Evolutionary conservation across 106 monocot genomes (phyloP).

Genomic region (Dioscorea alata): DNA sequence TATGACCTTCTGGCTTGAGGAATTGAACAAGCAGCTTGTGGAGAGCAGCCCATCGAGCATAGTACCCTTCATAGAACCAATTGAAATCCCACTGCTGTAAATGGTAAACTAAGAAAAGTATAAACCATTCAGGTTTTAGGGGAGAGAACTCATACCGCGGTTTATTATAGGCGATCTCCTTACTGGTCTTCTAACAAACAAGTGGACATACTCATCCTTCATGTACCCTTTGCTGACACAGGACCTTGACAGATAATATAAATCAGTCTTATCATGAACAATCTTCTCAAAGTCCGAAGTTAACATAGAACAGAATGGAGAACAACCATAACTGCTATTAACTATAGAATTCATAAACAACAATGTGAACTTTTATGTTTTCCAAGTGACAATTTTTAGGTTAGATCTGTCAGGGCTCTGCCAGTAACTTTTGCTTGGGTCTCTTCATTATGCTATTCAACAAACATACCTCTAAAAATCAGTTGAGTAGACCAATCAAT

Average conservation of each 20-base stretch:
- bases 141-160: conserved; percentile 42
- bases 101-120: no score
- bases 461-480: no score
- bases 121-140: no score
- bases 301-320: background rate
- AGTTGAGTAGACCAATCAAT: no score
- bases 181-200: conserved; percentile 74
- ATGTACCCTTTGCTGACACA: conserved; percentile 96
- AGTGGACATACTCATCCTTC: conserved; percentile 84
- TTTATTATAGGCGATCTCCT: conserved; percentile 94
- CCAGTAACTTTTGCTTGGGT: no score
- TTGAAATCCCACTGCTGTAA: no score
- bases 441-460: no score
- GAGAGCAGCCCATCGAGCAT: conserved; percentile 88
- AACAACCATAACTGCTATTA: background rate
- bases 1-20: conserved; percentile 26
- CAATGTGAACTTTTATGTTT: no score
- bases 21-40: conserved; percentile 78
- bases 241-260: conserved; percentile 33
- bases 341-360: no score
- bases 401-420: no score
- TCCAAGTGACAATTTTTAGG: no score
- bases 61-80: conserved; percentile 53
- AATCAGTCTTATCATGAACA: background rate
- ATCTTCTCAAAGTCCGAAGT: no score